Evolutionary conservation across 1,284 basidiomycete species (phyloP).

Genomic region (Sporisorium exsertum): DNA sequence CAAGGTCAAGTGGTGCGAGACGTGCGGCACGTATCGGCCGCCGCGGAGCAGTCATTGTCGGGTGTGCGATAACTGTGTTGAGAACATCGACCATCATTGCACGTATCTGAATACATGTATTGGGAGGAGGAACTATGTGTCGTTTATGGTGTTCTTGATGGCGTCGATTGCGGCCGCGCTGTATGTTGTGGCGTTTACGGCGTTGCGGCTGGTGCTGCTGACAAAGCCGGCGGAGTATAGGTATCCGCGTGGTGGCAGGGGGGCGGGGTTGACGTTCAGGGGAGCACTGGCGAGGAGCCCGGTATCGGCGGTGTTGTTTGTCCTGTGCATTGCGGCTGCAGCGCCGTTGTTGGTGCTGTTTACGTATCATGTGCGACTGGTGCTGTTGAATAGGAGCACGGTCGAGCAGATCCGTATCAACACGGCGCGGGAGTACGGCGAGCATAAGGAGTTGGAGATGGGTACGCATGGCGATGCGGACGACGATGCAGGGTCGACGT

Average conservation of each 20-base stretch:
- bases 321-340: constrained; percentile 44
- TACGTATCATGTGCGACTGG: constrained; percentile 61
- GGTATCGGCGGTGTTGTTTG: constrained; percentile 59
- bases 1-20: constrained; percentile 67
- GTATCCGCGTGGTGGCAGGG: constrained; percentile 38
- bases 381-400: constrained; percentile 63
- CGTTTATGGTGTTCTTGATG: constrained; percentile 64
- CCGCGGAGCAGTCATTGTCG: constrained; percentile 67
- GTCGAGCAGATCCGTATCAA: constrained; percentile 68
- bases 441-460: constrained; percentile 32
- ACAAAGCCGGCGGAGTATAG: constrained; percentile 30
- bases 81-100: constrained; percentile 69
- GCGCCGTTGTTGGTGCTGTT: constrained; percentile 56
- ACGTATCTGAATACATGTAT: constrained; percentile 69
- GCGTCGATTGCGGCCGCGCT: constrained; percentile 34
- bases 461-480: constrained; percentile 14
- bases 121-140: constrained; percentile 67
- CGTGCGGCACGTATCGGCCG: constrained; percentile 66
- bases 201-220: constrained; percentile 41
- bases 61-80: constrained; percentile 68
- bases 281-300: constrained; percentile 54
- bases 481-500: constrained; percentile 17
- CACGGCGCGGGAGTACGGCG: constrained; percentile 51
- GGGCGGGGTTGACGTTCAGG: constrained; percentile 36
- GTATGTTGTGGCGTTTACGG: constrained; percentile 41